phyloP scores from a whole-genome alignment of 2,329 filamentous ascomycete genomes.

The Coniochaeta pulveracea region DNA sequence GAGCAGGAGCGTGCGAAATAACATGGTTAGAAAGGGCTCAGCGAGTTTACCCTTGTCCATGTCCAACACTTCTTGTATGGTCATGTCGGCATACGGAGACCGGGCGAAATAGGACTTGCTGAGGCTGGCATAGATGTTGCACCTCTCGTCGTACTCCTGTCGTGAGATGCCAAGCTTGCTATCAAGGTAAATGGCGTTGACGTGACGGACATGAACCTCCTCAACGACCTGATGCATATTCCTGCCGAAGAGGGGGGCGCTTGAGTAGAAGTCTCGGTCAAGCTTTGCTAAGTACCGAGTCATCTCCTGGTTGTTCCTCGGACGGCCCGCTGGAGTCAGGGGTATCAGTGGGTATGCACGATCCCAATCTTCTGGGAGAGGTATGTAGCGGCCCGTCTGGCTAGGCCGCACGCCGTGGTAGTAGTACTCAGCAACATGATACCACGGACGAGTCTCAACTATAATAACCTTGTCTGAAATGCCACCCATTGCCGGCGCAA shows the following conservation, averaged over 20 bases:
- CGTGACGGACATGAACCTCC: background rate
- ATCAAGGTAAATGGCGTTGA: background rate
- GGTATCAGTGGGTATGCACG: conserved; percentile 7
- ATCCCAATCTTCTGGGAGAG: conserved; percentile 14
- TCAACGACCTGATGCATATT: background rate
- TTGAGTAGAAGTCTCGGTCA: conserved; percentile 24
- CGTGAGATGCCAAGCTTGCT: background rate
- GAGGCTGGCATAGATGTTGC: background rate
- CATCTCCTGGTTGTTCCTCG: conserved; percentile 12
- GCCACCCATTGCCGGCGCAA: background rate
- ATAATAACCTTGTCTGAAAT: conserved; percentile 8
- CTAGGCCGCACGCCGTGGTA: conserved; percentile 19
- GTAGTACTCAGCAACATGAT: conserved; percentile 17
- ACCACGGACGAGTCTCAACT: conserved; percentile 18
- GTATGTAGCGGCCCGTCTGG: conserved; percentile 13
- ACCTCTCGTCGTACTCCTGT: background rate
- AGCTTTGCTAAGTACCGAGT: conserved; percentile 16
- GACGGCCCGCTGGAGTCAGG: conserved; percentile 8
- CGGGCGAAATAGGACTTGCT: background rate
- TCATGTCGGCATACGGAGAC: background rate
- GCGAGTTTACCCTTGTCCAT: background rate
- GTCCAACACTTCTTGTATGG: background rate
- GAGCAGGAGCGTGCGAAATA: background rate
- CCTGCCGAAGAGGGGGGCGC: background rate
- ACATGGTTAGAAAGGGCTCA: background rate